Base-by-base conservation (phyloP, 208 protist genomes). In the Phytomonas serpens region DNA sequence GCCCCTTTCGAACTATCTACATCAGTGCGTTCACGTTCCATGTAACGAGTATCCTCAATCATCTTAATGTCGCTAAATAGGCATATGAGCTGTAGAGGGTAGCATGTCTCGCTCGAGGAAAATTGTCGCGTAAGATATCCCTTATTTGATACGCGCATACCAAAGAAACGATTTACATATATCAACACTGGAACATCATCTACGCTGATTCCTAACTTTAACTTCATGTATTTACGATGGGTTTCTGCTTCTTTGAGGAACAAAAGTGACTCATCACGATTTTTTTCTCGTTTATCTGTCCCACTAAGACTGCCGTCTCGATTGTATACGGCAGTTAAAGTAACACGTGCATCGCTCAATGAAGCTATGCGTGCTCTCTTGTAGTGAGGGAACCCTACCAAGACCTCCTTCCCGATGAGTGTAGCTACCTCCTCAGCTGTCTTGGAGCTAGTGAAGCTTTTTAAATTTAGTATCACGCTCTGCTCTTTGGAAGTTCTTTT, bases 371-470 rank as follows among this genome's bases (percentile, higher is more conserved):
- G 86, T 30, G 89, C 93, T 42, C 89, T 82, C 76, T 92, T 93
- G 78, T 91, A 94, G 72, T 94, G 86, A 62, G 93, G 93, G 72
- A 90, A 97, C 34, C 87, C 93, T 27, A 95, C 88, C 27, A 93
- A 78, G 51, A 97, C 82, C 75, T 93, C 88, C 67, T 89, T 79
- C 34, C 88, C 89, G 31, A 96, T 68, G 33, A 94, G 77, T 70
- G 70, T 76, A 36, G 74, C 77, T 27, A 72, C 83, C 36, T 89
- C 79, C 14, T 74, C 74, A 30, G 68, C 72, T 34, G 16, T 68
- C 70, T 68, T 76, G 33, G 76, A 77, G n/a, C 33, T 64, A 67
- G 68, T 77, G 73, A 77, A 82, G 66, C 71, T 68, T 42, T 74
- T 75, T 62, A 93, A 63, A 34, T 74, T 72, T 29, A 97, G 78